Conservation (phyloP, 495 filamentous ascomycete species). For the Melanomma pulvis-pyrius region DNA sequence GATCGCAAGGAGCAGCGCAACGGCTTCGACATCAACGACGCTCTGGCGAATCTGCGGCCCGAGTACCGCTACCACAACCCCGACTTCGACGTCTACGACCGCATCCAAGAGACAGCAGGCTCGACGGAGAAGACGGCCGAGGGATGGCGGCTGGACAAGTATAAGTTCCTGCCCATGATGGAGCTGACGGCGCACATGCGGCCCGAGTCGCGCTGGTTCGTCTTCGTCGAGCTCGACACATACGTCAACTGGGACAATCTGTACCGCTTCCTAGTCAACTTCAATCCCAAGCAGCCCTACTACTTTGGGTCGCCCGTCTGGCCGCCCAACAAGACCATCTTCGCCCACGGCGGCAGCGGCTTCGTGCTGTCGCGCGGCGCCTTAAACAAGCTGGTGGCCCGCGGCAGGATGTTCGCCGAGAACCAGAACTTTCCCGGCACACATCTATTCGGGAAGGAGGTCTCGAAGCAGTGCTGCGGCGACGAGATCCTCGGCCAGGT, state of each 20-base stretch:
- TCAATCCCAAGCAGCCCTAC: constrained; percentile 52
- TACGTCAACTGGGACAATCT: constrained; percentile 67
- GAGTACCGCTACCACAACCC: constrained; percentile 31
- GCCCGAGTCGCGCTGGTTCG: constrained; percentile 63
- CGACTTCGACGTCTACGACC: constrained; percentile 61
- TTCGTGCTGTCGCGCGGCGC: constrained; percentile 30
- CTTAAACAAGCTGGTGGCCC: constrained; percentile 35
- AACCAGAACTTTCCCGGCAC: constrained; percentile 21
- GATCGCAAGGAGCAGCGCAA: constrained; percentile 57
- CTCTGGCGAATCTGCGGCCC: constrained; percentile 50
- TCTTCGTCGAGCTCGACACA: constrained; percentile 71
- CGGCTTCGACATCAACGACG: constrained; percentile 55
- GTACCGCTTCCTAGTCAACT: constrained; percentile 56
- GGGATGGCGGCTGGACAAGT: constrained; percentile 71
- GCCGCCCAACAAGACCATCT: constrained; percentile 41
- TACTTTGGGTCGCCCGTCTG: constrained; percentile 62
- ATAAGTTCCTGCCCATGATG: constrained; percentile 71
- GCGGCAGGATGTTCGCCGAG: constrained; percentile 18
- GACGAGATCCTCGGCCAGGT: constrained; percentile 36
- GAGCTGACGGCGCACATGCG: constrained; percentile 55
- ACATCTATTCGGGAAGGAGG: constrained; percentile 31
- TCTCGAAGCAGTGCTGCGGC: constrained; percentile 32
- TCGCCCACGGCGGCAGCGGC: constrained; percentile 36
- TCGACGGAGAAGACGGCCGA: constrained; percentile 29
- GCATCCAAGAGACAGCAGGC: constrained; percentile 50